These are phyloP conservation scores for Favolaschia claudopus DNA, from an alignment of 768 basidiomycete species.

Conservation along the genomic window DNA sequence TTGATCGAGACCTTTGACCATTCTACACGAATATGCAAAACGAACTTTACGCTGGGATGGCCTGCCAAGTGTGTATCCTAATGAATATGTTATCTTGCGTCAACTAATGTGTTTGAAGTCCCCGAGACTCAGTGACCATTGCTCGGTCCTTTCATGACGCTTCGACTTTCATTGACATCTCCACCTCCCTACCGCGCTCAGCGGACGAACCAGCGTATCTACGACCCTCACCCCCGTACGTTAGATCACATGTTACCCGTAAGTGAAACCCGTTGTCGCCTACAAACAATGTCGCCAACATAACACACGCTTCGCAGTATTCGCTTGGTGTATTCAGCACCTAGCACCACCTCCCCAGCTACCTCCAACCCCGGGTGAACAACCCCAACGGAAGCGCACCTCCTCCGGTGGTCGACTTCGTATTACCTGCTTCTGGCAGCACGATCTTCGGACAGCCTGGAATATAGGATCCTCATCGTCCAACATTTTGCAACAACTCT, in stretches of 20 bases:
- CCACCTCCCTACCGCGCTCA: constrained; percentile 93
- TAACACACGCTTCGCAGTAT: constrained; percentile 54
- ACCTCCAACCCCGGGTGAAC: constrained; percentile 34
- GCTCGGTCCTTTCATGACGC: constrained; percentile 84
- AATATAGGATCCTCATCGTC: constrained; percentile 73
- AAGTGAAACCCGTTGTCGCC: constrained; percentile 35
- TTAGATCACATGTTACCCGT: constrained; percentile 86
- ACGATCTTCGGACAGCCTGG: constrained; percentile 90
- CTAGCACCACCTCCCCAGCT: constrained; percentile 48
- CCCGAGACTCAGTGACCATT: constrained; percentile 93
- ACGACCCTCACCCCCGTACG: constrained; percentile 90
- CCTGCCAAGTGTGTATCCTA: constrained; percentile 84
- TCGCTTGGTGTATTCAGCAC: constrained; percentile 94
- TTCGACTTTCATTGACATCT: constrained; percentile 86
- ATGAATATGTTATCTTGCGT: neutral
- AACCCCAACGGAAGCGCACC: constrained; percentile 43
- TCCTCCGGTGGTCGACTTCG: constrained; percentile 56
- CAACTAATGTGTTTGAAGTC: constrained; percentile 55
- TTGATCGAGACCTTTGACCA: constrained; percentile 88
- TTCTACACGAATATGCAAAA: constrained; percentile 85
- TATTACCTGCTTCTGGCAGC: constrained; percentile 95
- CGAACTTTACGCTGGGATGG: constrained; percentile 94
- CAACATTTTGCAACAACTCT: constrained; percentile 78
- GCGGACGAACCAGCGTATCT: constrained; percentile 91
- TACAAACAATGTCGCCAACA: constrained; percentile 20